Base-by-base conservation (phyloP, 768 basidiomycete genomes). In the Antrodiella citrinella region DNA sequence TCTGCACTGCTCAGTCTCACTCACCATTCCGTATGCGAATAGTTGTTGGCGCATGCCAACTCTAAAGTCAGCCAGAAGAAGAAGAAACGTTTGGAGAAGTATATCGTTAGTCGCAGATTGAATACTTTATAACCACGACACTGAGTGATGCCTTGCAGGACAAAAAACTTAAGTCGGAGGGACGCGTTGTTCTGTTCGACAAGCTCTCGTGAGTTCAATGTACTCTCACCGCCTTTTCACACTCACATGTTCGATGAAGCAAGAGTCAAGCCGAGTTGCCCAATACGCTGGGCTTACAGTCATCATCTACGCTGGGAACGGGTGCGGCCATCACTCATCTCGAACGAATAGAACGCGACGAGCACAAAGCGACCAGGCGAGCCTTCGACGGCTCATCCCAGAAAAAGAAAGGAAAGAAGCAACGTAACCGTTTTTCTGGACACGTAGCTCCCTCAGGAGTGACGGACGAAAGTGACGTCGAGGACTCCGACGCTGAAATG, bases 131-230 rank as follows among this genome's bases (percentile, higher is more conserved):
- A 25, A 19, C 22, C 23, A 11, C 26, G n/a, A 18, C 47, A 25
- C 52, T 10, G 52, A 52, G 10, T 54, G 48, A 23, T 39, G n/a
- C 4, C 42, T 1, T 50, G 44, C 54, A 93, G 91, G 86, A 91
- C 45, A 93, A 93, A 69, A 94, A 94, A 67, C 69, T 95, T 44
- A 91, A 86, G 68, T 90, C 92, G 63, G 93, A 96, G 61, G 90
- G 91, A 53, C 79, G 92, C 42, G 60, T 80, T 3, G 64, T 74
- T 18, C 73, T 96, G 12, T 82, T 95, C 49, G 80, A 89, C 56
- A 91, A 88, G 64, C 72, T 96, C 53, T 77, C 82, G 92, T 92
- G 69, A 54, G 82, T 78, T 26, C 10, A 20, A 49, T 22, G 23
- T 25, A 21, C 23, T 21, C 21, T 50, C 46, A 21, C 11, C 38